phyloP scores from a whole-genome alignment of 2,329 filamentous ascomycete species.

The Chrysosporium keratinophilum region DNA sequence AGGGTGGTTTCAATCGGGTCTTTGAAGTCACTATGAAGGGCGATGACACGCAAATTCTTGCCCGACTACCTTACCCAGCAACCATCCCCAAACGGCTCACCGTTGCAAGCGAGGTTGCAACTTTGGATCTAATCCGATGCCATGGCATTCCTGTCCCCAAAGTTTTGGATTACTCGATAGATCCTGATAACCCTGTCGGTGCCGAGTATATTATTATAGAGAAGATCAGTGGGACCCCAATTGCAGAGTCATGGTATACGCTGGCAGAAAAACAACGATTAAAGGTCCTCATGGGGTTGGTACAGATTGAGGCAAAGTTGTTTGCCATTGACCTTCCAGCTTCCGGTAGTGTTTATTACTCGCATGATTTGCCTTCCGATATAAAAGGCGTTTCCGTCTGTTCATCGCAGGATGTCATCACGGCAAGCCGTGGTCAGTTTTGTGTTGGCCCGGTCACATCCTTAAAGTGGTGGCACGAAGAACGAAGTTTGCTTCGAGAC shows the following conservation, averaged over 20 bases:
- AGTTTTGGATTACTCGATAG: conserved; percentile 19
- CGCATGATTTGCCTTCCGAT: conserved; percentile 6
- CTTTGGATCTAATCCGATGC: conserved; percentile 24
- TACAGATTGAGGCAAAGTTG: conserved; percentile 19
- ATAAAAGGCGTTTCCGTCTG: neutral
- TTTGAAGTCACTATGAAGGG: conserved; percentile 23
- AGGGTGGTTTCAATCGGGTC: conserved; percentile 30
- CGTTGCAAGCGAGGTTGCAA: conserved; percentile 29
- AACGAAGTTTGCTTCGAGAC: conserved; percentile 10
- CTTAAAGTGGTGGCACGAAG: conserved; percentile 17
- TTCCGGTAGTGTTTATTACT: conserved; percentile 17
- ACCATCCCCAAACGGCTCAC: conserved; percentile 20
- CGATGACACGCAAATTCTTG: conserved; percentile 23
- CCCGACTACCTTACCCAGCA: conserved; percentile 27
- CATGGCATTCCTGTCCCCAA: conserved; percentile 22
- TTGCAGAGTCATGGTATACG: conserved; percentile 18
- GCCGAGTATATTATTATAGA: conserved; percentile 27
- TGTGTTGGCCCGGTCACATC: conserved; percentile 18
- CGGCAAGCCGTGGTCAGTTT: neutral
- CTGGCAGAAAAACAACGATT: conserved; percentile 21
- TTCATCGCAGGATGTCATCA: neutral
- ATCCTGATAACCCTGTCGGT: conserved; percentile 19
- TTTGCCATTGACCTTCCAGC: conserved; percentile 17
- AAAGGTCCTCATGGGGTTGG: conserved; percentile 15
- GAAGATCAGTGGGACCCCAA: conserved; percentile 18